phyloP scores from a whole-genome alignment of 2,329 filamentous ascomycete genomes.

The Hansfordia pulvinata region DNA sequence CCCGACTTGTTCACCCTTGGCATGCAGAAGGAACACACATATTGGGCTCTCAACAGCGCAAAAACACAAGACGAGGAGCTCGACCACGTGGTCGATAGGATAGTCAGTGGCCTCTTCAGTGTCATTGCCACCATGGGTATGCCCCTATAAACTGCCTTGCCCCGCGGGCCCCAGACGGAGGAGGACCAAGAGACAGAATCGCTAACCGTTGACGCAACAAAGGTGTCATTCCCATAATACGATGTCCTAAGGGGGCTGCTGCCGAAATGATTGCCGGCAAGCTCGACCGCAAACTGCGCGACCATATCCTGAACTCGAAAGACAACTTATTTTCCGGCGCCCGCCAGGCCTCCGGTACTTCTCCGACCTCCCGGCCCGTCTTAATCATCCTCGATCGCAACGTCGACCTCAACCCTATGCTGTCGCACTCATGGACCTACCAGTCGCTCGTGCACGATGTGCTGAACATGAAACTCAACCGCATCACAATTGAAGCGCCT shows the following conservation, averaged over 20 bases:
- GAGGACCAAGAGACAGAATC: too few species aligned
- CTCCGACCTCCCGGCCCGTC: constrained; percentile 68
- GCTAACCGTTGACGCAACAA: too few species aligned
- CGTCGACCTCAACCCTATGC: constrained; percentile 90
- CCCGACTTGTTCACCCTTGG: constrained; percentile 91
- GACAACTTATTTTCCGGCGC: constrained; percentile 80
- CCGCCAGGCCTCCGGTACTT: constrained; percentile 44
- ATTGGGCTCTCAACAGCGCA: constrained; percentile 92
- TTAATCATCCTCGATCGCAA: constrained; percentile 91
- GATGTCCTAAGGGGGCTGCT: constrained; percentile 83
- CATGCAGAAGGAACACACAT: constrained; percentile 80
- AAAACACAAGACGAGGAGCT: constrained; percentile 83
- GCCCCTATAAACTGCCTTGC: constrained; percentile 7
- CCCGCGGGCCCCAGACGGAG: constrained; percentile 17
- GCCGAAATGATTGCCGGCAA: constrained; percentile 91
- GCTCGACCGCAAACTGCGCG: constrained; percentile 86
- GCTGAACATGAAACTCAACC: constrained; percentile 71
- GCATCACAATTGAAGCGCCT: constrained; percentile 81
- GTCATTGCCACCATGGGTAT: constrained; percentile 95
- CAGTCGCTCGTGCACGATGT: constrained; percentile 62
- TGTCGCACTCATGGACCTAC: constrained; percentile 87
- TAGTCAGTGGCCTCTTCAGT: constrained; percentile 93
- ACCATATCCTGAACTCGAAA: constrained; percentile 95
- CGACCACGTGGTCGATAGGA: constrained; percentile 74
- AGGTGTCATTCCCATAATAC: constrained; percentile 87